phyloP scores from a whole-genome alignment of 208 protist species.

The Novymonas esmeraldas region DNA sequence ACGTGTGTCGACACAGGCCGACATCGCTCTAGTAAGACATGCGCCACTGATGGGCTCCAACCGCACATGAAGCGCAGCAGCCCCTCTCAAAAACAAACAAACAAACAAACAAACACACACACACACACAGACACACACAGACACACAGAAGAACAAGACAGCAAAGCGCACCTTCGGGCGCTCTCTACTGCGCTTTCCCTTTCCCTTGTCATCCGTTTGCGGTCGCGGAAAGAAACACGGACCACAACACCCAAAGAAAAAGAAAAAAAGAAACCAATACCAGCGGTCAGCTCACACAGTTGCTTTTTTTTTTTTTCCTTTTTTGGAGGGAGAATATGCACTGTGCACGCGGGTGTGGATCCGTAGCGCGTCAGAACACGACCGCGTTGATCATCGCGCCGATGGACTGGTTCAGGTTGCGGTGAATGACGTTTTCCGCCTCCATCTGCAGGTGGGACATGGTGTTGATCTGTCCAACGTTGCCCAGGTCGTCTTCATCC shows the following conservation, averaged over 20 bases:
- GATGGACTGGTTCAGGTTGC: conserved; percentile 83
- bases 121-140: not conserved
- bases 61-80: too few relatives aligned
- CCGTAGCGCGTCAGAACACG: conserved; percentile 63
- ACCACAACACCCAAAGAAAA: conserved; percentile 1
- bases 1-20: too few relatives aligned
- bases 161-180: not conserved
- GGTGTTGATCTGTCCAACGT: conserved; percentile 81
- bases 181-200: too few relatives aligned
- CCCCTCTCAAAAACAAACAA: not conserved
- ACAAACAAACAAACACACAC: not conserved
- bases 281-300: conserved; percentile 6
- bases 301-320: conserved; percentile 17
- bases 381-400: conserved; percentile 90
- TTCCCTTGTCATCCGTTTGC: too few relatives aligned
- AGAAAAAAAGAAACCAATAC: conserved; percentile 10
- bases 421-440: conserved; percentile 74
- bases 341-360: not conserved
- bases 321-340: not conserved
- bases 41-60: too few relatives aligned
- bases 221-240: not conserved
- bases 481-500: conserved; percentile 89
- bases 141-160: not conserved
- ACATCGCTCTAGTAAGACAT: too few relatives aligned
- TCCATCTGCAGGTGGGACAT: conserved; percentile 83